Evolutionary conservation across 2,329 filamentous ascomycete genomes (phyloP).

Genomic region (Sporothrix globosa): DNA sequence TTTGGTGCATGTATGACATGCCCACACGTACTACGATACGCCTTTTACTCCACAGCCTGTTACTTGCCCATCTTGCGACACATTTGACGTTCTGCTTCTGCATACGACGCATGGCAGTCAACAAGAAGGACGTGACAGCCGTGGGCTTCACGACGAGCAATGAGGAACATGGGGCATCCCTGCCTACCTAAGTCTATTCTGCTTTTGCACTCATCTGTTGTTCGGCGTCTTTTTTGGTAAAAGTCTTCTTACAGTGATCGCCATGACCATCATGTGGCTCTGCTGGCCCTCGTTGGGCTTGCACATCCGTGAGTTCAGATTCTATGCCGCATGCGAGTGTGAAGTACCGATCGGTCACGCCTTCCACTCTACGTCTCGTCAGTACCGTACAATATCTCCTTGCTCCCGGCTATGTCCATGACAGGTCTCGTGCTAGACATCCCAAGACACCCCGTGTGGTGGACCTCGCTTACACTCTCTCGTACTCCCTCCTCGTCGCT

Average conservation of each 20-base stretch:
- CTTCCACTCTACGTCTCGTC: not conserved
- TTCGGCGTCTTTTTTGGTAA: not conserved
- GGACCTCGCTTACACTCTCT: not conserved
- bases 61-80: not conserved
- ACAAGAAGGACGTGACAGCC: not conserved
- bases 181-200: not conserved
- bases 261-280: slow-evolving; percentile 13
- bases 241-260: not conserved
- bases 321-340: slow-evolving; percentile 2
- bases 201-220: not conserved
- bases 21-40: not conserved
- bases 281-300: not conserved
- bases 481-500: not conserved
- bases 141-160: not conserved
- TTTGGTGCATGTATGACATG: slow-evolving; percentile 4
- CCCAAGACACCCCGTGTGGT: not conserved
- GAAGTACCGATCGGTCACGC: not conserved
- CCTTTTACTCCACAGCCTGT: slow-evolving; percentile 7
- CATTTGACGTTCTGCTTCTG: not conserved
- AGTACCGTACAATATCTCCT: not conserved
- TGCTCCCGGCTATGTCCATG: slow-evolving; percentile 18
- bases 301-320: not conserved
- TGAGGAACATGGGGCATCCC: slow-evolving; percentile 1
- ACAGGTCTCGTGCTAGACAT: slow-evolving; percentile 2
- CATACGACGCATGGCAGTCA: not conserved